These are phyloP conservation scores for Bipolaris sorokiniana DNA, from an alignment of 2,329 filamentous ascomycete genomes.

Conservation along the genomic window DNA sequence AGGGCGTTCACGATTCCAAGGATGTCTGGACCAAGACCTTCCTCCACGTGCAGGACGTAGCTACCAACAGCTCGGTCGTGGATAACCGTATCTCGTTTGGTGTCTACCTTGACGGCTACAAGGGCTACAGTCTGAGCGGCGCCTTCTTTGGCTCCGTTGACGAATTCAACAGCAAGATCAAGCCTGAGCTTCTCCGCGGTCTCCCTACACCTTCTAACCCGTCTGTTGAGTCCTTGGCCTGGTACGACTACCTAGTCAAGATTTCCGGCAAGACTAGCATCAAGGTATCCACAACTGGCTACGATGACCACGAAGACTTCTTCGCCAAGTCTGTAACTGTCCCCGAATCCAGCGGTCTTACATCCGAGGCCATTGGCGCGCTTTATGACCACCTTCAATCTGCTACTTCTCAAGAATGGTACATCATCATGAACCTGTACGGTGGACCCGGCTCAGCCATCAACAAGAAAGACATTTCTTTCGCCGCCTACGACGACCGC, in stretches of 20 bases:
- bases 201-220: slow-evolving; percentile 36
- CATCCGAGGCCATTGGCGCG: slow-evolving; percentile 30
- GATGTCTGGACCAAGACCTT: slow-evolving; percentile 47
- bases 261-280: slow-evolving; percentile 40
- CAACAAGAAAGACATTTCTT: slow-evolving; percentile 42
- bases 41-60: slow-evolving; percentile 51
- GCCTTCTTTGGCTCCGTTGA: slow-evolving; percentile 49
- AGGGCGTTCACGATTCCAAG: slow-evolving; percentile 36
- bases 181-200: slow-evolving; percentile 49
- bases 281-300: slow-evolving; percentile 40
- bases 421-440: slow-evolving; percentile 50
- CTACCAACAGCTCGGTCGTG: slow-evolving; percentile 49
- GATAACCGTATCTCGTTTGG: slow-evolving; percentile 52
- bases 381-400: slow-evolving; percentile 44
- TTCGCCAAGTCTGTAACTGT: slow-evolving; percentile 52
- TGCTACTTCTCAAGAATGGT: slow-evolving; percentile 34
- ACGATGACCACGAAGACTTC: slow-evolving; percentile 49
- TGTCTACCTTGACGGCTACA: slow-evolving; percentile 49
- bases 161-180: slow-evolving; percentile 49
- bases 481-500: slow-evolving; percentile 47
- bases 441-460: slow-evolving; percentile 47
- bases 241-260: slow-evolving; percentile 53
- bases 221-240: slow-evolving; percentile 37
- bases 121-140: slow-evolving; percentile 47
- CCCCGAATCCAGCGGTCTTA: slow-evolving; percentile 44